These are phyloP conservation scores for Verticillium albo-atrum DNA, from an alignment of 2,329 filamentous ascomycete species.

Conservation along the genomic window DNA sequence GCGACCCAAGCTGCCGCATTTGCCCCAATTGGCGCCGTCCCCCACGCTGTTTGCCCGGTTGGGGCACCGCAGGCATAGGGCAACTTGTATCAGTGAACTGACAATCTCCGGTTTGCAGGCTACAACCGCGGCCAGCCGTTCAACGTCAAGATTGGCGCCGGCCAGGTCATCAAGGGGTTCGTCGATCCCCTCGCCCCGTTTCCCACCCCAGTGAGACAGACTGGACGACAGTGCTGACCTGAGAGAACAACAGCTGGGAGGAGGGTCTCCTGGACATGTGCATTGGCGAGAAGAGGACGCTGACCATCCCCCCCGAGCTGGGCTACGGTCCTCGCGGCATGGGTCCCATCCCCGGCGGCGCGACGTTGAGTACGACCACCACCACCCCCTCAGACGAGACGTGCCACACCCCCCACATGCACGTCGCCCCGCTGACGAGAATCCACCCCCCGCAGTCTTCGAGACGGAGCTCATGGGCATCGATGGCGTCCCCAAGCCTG, in stretches of 20 bases:
- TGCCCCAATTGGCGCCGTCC: not conserved
- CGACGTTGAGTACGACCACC: constrained; percentile 61
- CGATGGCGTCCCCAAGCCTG: constrained; percentile 59
- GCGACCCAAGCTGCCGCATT: not conserved
- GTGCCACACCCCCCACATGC: not conserved
- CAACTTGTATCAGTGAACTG: not conserved
- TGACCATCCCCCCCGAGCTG: constrained; percentile 84
- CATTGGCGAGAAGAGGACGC: constrained; percentile 83
- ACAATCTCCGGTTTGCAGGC: constrained; percentile 26
- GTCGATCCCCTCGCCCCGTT: constrained; percentile 21
- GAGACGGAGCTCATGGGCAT: constrained; percentile 89
- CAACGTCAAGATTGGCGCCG: constrained; percentile 71
- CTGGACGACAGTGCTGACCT: not conserved
- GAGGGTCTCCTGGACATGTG: constrained; percentile 90
- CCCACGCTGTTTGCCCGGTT: not conserved
- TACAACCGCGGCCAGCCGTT: constrained; percentile 77
- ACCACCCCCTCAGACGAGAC: not conserved
- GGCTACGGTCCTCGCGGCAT: constrained; percentile 74
- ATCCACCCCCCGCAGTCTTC: constrained; percentile 58
- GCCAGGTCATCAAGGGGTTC: constrained; percentile 85
- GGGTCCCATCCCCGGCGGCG: constrained; percentile 78
- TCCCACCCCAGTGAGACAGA: not conserved
- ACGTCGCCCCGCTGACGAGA: not conserved
- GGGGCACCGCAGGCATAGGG: not conserved
- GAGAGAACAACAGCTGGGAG: constrained; percentile 64